These are phyloP conservation scores for Cydonia oblonga DNA, from an alignment of 331 rosid species.

Conservation along the genomic window DNA sequence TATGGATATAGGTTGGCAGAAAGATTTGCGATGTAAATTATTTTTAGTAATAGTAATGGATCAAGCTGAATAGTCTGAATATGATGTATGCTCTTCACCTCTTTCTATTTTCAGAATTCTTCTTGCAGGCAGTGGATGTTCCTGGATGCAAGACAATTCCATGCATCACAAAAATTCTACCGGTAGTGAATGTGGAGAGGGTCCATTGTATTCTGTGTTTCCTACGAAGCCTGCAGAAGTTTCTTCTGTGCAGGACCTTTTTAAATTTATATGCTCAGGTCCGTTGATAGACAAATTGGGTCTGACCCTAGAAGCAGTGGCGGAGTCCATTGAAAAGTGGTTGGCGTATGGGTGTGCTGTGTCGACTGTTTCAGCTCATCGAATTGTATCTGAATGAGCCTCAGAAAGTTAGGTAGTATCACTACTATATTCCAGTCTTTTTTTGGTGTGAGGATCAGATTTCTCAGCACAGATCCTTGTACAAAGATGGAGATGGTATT, in stretches of 20 bases:
- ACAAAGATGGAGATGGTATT: slow-evolving; percentile 55
- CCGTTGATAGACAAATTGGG: slow-evolving; percentile 61
- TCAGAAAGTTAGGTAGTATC: slow-evolving; percentile 83
- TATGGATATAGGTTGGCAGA: background rate
- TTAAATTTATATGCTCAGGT: slow-evolving; percentile 68
- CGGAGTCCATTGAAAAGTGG: slow-evolving; percentile 79
- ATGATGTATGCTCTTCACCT: background rate
- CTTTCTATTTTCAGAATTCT: slow-evolving; percentile 12
- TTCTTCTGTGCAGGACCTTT: slow-evolving; percentile 64
- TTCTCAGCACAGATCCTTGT: slow-evolving; percentile 42
- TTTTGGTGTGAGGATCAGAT: slow-evolving; percentile 87
- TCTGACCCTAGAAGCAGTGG: slow-evolving; percentile 37
- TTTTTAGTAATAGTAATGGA: background rate
- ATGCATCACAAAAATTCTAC: background rate
- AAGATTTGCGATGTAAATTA: background rate
- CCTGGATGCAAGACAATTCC: slow-evolving; percentile 53
- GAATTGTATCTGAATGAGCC: slow-evolving; percentile 51
- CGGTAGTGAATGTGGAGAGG: slow-evolving; percentile 18
- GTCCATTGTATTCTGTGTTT: slow-evolving; percentile 33
- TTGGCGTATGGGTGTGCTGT: slow-evolving; percentile 46
- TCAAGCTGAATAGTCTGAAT: background rate
- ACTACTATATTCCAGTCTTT: slow-evolving; percentile 81
- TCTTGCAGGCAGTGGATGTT: slow-evolving; percentile 51
- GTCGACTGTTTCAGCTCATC: slow-evolving; percentile 60
- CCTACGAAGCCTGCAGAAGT: slow-evolving; percentile 62